Evolutionary conservation across 139 green algal species (phyloP), one percentile per base, ranked within the genome.

Genomic region (Micractinium sp.): DNA sequence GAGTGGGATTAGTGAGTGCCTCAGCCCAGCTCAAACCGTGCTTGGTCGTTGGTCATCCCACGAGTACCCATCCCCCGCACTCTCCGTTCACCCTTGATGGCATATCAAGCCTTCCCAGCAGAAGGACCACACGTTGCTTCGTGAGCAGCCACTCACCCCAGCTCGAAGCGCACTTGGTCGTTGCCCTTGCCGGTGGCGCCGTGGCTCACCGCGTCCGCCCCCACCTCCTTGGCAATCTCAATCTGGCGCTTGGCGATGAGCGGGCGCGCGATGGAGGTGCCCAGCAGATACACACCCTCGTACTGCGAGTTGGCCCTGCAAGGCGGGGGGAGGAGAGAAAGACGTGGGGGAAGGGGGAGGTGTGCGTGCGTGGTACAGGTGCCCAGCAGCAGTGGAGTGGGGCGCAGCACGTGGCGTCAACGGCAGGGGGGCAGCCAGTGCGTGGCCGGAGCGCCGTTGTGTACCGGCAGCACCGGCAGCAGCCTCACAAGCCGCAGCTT

Each of bases 141-240:
- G n/a, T n/a, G n/a, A n/a, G n/a, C n/a, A n/a, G n/a, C n/a, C n/a
- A 14, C 90, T 85, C 79, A 93, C 81, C 92, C 95, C 61, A 98
- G 93, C 93, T 98, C 96, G 92, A 98, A 98, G 67, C 96, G 94
- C 29, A 97, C 95, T 93, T 99, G 98, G 90, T 99, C 98, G 89
- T 99, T 99, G 81, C 98, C 98, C 96, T 99, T 99, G 88, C 98
- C 98, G 33, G 98, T 99, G 89, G 98, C 98, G n/a, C 98, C 98
- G 91, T 99, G 98, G 47, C 92, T 96, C 73, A 99, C 98, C 2
- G 98, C 98, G 89, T 99, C 98, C 20, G 98, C 98, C 71, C 98
- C 98, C 60, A 94, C 93, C 92, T 95, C 90, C 87, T 96, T 93
- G 13, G 98, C 98, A 87, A 99, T 98, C 93, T 99, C 98, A 69